Evolutionary conservation across 768 basidiomycete genomes (phyloP).

Genomic region (Trametes sanguinea): DNA sequence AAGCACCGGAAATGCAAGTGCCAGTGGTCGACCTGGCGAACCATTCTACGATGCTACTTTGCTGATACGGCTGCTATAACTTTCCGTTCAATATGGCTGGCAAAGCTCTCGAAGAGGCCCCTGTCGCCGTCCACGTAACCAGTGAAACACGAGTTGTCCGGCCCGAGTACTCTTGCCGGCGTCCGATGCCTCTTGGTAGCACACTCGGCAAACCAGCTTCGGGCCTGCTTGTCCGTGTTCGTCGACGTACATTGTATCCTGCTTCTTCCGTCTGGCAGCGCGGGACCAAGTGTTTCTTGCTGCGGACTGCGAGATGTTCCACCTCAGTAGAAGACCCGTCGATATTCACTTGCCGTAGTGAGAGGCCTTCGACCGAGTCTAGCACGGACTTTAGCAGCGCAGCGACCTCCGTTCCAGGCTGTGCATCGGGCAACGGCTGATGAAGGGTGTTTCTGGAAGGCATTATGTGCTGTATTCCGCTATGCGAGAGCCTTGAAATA

Average conservation of each 20-base stretch:
- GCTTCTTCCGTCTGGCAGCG: conserved; percentile 55
- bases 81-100: conserved; percentile 53
- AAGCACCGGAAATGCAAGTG: too few relatives aligned
- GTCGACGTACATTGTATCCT: conserved; percentile 12
- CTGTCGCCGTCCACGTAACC: conserved; percentile 63
- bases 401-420: conserved; percentile 12
- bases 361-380: conserved; percentile 35
- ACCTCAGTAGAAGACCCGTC: not conserved
- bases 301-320: conserved; percentile 16
- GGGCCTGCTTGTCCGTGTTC: not conserved
- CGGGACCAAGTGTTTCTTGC: conserved; percentile 67
- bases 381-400: conserved; percentile 37
- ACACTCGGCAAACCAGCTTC: conserved; percentile 30
- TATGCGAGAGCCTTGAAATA: conserved; percentile 40
- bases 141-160: conserved; percentile 49
- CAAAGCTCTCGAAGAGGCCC: conserved; percentile 64
- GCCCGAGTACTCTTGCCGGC: not conserved
- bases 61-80: not conserved
- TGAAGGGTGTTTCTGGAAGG: conserved; percentile 59
- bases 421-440: conserved; percentile 37
- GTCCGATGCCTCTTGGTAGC: conserved; percentile 17
- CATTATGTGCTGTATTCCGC: conserved; percentile 51
- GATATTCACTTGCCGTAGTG: not conserved
- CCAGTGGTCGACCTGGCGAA: too few relatives aligned
- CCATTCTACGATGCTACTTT: not conserved